Conservation (phyloP, 2,329 filamentous ascomycete species). For the Talaromyces funiculosus region DNA sequence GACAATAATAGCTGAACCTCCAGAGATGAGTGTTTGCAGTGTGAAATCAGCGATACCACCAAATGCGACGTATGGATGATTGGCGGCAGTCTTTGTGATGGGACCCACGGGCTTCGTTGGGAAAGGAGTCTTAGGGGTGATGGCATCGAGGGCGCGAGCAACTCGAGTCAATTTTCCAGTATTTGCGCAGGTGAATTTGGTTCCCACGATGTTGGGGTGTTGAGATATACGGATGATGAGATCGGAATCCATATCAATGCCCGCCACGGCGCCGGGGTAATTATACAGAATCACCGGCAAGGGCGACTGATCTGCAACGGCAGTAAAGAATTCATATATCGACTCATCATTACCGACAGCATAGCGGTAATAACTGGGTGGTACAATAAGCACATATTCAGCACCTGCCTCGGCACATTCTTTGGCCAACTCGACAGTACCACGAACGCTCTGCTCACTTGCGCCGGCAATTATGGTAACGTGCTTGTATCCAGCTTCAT, state of each 20-base stretch:
- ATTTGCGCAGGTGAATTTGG: slow-evolving; percentile 89
- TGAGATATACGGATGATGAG: slow-evolving; percentile 71
- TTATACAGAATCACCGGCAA: slow-evolving; percentile 84
- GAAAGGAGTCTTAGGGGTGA: slow-evolving; percentile 50
- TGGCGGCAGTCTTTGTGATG: slow-evolving; percentile 25
- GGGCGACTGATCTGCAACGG: slow-evolving; percentile 69
- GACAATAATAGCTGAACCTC: slow-evolving; percentile 79
- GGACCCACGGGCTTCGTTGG: slow-evolving; percentile 21
- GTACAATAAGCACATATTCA: slow-evolving; percentile 73
- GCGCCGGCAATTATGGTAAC: slow-evolving; percentile 79
- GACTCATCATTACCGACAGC: slow-evolving; percentile 66
- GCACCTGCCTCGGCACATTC: slow-evolving; percentile 64
- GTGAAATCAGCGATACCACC: slow-evolving; percentile 87
- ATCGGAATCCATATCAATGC: slow-evolving; percentile 86
- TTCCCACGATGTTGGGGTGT: slow-evolving; percentile 79
- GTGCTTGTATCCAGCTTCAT: slow-evolving; percentile 68
- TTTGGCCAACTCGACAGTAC: slow-evolving; percentile 69
- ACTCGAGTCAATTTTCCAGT: slow-evolving; percentile 84
- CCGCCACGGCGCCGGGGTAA: slow-evolving; percentile 80
- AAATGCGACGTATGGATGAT: slow-evolving; percentile 69
- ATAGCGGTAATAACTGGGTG: slow-evolving; percentile 75
- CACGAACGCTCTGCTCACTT: slow-evolving; percentile 73
- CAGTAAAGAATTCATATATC: slow-evolving; percentile 66
- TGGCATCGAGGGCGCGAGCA: slow-evolving; percentile 64
- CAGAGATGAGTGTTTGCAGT: slow-evolving; percentile 71